These are phyloP conservation scores for Mollisia scopiformis DNA, from an alignment of 2,329 filamentous ascomycete genomes.

Conservation along the genomic window DNA sequence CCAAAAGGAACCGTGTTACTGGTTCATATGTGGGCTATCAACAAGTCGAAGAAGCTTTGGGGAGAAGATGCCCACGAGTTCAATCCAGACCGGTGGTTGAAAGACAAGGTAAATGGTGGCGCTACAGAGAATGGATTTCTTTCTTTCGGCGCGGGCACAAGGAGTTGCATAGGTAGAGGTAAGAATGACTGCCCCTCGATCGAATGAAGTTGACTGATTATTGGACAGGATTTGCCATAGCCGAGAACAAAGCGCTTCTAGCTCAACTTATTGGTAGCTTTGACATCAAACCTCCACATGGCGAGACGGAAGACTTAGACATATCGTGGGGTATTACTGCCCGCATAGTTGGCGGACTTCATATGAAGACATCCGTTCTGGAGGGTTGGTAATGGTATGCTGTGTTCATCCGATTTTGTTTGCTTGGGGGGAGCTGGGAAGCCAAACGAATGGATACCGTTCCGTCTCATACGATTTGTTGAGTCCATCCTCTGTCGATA, in stretches of 20 bases:
- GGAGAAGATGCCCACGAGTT: constrained; percentile 74
- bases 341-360: constrained; percentile 70
- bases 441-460: no score
- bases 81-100: constrained; percentile 76
- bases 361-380: constrained; percentile 64
- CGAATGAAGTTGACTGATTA: not conserved
- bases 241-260: constrained; percentile 81
- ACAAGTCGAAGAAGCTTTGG: constrained; percentile 59
- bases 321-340: constrained; percentile 67
- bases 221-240: constrained; percentile 67
- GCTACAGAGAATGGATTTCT: constrained; percentile 72
- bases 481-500: no score
- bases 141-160: constrained; percentile 81
- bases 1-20: constrained; percentile 70
- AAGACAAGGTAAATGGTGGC: constrained; percentile 60
- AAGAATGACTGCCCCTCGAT: not conserved
- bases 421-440: no score
- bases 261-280: constrained; percentile 77
- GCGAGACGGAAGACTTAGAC: constrained; percentile 57
- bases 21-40: constrained; percentile 55
- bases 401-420: no score
- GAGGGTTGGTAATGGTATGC: constrained; percentile 58
- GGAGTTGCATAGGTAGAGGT: constrained; percentile 78
- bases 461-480: no score
- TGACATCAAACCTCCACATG: constrained; percentile 56